Evolutionary conservation across 139 green algal genomes (phyloP).

Genomic region (Pseudopediastrum boryanum): DNA sequence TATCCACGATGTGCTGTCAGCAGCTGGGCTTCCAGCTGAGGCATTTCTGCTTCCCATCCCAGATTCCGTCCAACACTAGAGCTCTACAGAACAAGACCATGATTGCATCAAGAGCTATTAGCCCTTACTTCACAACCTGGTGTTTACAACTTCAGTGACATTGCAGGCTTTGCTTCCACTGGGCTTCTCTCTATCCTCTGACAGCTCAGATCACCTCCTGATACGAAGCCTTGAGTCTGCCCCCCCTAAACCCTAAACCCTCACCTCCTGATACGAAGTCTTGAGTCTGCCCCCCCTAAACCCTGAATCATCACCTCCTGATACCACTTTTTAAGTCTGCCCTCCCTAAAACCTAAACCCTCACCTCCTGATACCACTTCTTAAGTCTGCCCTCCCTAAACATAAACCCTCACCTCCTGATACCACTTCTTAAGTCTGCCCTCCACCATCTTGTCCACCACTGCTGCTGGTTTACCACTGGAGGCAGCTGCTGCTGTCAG

Average conservation of each 20-base stretch:
- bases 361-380: background rate
- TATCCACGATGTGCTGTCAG: no score
- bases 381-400: background rate
- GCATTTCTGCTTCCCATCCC: no score
- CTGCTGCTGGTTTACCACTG: slow-evolving; percentile 71
- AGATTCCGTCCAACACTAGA: no score
- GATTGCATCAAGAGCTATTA: no score
- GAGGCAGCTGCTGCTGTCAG: background rate
- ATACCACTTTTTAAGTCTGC: background rate
- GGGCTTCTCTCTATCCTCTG: no score
- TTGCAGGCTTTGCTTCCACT: no score
- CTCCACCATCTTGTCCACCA: slow-evolving; percentile 86
- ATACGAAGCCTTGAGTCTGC: background rate
- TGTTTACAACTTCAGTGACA: no score
- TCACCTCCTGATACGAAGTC: background rate
- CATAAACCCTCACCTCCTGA: no score
- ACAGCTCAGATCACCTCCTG: background rate
- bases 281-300: background rate
- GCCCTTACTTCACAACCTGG: no score
- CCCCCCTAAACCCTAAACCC: background rate
- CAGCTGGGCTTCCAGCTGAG: no score
- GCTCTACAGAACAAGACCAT: no score
- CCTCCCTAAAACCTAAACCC: background rate
- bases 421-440: slow-evolving; percentile 82
- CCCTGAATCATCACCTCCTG: no score